These are phyloP conservation scores for Metschnikowia proteae DNA, from an alignment of 805 yeast species.

Conservation along the genomic window DNA sequence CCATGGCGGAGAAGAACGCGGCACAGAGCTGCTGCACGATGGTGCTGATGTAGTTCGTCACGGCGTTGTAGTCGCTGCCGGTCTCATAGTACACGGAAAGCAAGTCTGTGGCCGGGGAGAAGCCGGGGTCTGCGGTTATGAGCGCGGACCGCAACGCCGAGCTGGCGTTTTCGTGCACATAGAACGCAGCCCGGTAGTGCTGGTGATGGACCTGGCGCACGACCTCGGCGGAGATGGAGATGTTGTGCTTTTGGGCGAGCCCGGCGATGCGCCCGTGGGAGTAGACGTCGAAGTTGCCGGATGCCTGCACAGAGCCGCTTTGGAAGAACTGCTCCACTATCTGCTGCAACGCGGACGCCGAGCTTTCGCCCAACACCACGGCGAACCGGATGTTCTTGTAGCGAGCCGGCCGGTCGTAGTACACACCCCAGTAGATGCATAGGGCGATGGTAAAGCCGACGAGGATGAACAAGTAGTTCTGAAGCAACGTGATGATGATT, in stretches of 20 bases:
- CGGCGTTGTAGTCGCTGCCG: constrained; percentile 32
- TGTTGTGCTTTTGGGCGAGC: constrained; percentile 21
- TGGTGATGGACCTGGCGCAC: constrained; percentile 30
- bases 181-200: constrained; percentile 29
- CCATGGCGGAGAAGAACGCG: constrained; percentile 17
- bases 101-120: constrained; percentile 20
- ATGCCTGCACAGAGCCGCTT: constrained; percentile 18
- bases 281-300: constrained; percentile 26
- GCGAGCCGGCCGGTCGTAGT: constrained; percentile 20
- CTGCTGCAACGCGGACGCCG: constrained; percentile 1
- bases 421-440: constrained; percentile 34
- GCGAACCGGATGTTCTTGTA: constrained; percentile 24
- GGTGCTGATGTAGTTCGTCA: constrained; percentile 21
- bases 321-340: constrained; percentile 20
- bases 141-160: constrained; percentile 22
- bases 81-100: constrained; percentile 30
- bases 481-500: constrained; percentile 20
- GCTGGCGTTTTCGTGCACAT: constrained; percentile 29
- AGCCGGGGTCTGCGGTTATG: constrained; percentile 11
- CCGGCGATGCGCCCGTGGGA: constrained; percentile 15
- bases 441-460: constrained; percentile 24
- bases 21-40: constrained; percentile 17
- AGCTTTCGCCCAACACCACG: constrained; percentile 25
- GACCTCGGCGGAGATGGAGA: constrained; percentile 25
- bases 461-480: constrained; percentile 23